Evolutionary conservation across 495 filamentous ascomycete species (phyloP), one percentile per base, ranked within the genome.

Genomic region (Cercophora samala): DNA sequence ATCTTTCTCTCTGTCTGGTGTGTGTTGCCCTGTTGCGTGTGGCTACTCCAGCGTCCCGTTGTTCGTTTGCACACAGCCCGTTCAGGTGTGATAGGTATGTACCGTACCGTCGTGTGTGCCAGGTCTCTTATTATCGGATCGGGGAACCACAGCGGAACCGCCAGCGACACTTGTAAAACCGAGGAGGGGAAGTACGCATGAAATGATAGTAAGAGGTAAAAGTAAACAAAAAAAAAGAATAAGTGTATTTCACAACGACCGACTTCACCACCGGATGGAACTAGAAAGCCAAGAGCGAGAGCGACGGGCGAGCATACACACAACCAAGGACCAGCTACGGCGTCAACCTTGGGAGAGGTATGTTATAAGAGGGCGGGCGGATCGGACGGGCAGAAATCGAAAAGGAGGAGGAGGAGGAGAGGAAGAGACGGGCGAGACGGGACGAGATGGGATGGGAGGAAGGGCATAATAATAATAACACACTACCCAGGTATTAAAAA

Each of bases 121-220:
- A 66, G 66, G 62, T 59, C 64, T 53, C 62, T 70, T 55, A 32
- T 46, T 46, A 46, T 46, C 68, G 60, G 68, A 64, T 65, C 24
- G 64, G 37, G 62, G 62, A 58, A 62, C n/a, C 68, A 70, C 64
- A 61, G 55, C 25, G 55, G 37, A 25, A 65, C 58, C 22, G 52
- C 32, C 51, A 52, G 26, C 59, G 66, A 58, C 62, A 62, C 37
- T 46, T 46, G 37, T 46, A 46, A 56, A 46, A 46, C 37, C 37
- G 37, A 46, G 37, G 37, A 3, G 37, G 37, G 11, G 9, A 46
- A 13, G 37, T 46, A 46, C 37, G 37, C 37, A 46, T 46, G 37
- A 1, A 46, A 46, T 9, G 13, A 29, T 2, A 46, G 37, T n/a
- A 64, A 61, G 4, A 64, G 59, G 29, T 52, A 64, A 60, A 52